Evolutionary conservation across 2,329 filamentous ascomycete genomes (phyloP).

Genomic region (Trichoderma guizhouense): DNA sequence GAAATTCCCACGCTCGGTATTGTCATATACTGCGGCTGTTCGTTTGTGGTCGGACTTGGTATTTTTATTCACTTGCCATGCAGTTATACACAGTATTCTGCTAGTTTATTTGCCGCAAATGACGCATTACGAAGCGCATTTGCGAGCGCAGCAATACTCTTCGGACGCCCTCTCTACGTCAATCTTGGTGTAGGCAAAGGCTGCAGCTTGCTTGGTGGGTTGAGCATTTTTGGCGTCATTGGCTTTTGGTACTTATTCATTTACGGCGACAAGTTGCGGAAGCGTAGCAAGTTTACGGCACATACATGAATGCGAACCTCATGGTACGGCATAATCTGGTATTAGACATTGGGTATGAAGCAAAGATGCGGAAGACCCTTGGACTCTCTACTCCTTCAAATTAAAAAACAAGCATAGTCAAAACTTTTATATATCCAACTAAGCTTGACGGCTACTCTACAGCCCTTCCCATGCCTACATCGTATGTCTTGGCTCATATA

Average conservation of each 20-base stretch:
- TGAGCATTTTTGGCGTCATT: not conserved
- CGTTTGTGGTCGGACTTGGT: slow-evolving; percentile 31
- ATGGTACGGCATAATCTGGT: not conserved
- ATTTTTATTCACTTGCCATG: slow-evolving; percentile 44
- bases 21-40: not conserved
- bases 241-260: not conserved
- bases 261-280: not conserved
- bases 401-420: too few species aligned
- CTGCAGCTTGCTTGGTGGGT: not conserved
- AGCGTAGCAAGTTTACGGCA: not conserved
- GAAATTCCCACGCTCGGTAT: not conserved
- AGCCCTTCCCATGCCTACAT: too few species aligned
- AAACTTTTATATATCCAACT: too few species aligned
- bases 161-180: not conserved
- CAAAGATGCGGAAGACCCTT: not conserved
- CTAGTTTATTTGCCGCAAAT: not conserved
- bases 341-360: not conserved
- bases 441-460: too few species aligned
- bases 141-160: not conserved
- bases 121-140: slow-evolving; percentile 1
- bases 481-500: too few species aligned
- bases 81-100: slow-evolving; percentile 20
- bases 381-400: too few species aligned
- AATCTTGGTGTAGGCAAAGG: not conserved
- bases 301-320: not conserved